A percentile compares a stretch with the other conserved stretches of the same genome.
phyloP scores from a whole-genome alignment of 805 yeast genomes.

The Wickerhamiella qilinensis region DNA sequence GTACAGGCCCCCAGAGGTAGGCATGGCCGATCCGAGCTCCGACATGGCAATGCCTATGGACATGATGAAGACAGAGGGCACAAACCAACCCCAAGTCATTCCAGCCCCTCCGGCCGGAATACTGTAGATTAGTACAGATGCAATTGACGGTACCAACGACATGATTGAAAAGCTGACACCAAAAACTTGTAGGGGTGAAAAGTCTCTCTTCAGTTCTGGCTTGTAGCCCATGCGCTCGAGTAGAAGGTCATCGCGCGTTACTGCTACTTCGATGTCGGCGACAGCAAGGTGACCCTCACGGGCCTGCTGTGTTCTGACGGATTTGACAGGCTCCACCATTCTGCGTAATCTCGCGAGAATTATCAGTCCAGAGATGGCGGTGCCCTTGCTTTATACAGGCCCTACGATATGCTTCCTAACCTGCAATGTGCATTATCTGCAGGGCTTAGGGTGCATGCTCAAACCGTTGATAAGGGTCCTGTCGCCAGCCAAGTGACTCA shows the following conservation, averaged over 20 bases:
- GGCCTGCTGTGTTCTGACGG: too few species aligned
- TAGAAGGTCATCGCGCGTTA: slow-evolving; percentile 21
- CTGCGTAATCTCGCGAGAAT: too few species aligned
- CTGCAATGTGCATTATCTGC: too few species aligned
- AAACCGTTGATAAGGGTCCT: too few species aligned
- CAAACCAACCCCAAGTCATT: slow-evolving; percentile 59
- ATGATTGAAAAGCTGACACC: slow-evolving; percentile 59
- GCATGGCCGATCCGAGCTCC: slow-evolving; percentile 51
- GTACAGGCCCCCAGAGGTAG: slow-evolving; percentile 63
- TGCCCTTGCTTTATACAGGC: too few species aligned
- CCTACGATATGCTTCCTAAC: too few species aligned
- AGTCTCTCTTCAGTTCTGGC: slow-evolving; percentile 46
- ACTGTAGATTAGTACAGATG: slow-evolving; percentile 37
- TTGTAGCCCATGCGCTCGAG: slow-evolving; percentile 47
- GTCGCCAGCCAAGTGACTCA: too few species aligned
- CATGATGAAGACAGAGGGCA: slow-evolving; percentile 39
- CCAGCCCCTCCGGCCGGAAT: slow-evolving; percentile 49
- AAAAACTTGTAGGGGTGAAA: slow-evolving; percentile 46
- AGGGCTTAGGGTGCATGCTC: too few species aligned
- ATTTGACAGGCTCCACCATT: too few species aligned
- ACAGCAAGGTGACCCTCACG: too few species aligned
- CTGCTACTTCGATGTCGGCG: too few species aligned
- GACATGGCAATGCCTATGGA: slow-evolving; percentile 48
- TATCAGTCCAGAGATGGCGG: too few species aligned
- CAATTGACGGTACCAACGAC: slow-evolving; percentile 48